Evolutionary conservation across 1,284 basidiomycete genomes (phyloP), one percentile per base, ranked within the genome.

Genomic region (Fereydounia khargensis): DNA sequence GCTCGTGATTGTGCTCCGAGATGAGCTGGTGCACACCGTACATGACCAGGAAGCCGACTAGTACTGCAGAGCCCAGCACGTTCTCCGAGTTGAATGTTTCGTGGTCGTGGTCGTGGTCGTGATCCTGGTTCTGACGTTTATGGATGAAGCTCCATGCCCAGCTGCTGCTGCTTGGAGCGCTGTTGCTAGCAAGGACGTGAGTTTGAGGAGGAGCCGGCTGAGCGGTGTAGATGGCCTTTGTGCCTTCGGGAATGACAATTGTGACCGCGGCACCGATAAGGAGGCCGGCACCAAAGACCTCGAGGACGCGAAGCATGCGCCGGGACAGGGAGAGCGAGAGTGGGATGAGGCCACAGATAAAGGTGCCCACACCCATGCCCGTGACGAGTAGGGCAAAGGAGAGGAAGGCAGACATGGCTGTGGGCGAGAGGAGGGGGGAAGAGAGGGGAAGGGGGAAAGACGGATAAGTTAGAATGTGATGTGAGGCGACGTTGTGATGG

Each of bases 161-260:
- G 24, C 37, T n/a, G n/a, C n/a, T n/a, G n/a, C n/a, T n/a, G n/a
- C n/a, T n/a, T n/a, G n/a, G n/a, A n/a, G n/a, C n/a, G n/a, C n/a
- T n/a, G n/a, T n/a, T n/a, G n/a, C n/a, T n/a, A n/a, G n/a, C n/a
- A n/a, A n/a, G n/a, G n/a, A n/a, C n/a, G n/a, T n/a, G n/a, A n/a
- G n/a, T n/a, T n/a, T n/a, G n/a, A n/a, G n/a, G n/a, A n/a, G n/a
- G n/a, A n/a, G n/a, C n/a, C n/a, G n/a, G n/a, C n/a, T n/a, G n/a
- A n/a, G n/a, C n/a, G n/a, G 43, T 14, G 23, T 63, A 65, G 20
- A 66, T 44, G 6, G 65, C 39, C 23, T 34, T 55, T 1, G 56
- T 47, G 14, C 70, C 72, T 41, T 74, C 72, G 1, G 72, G 72
- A 6, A 74, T 59, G 28, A 74, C 70, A 23, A 74, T 65, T 10